Evolutionary conservation across 2,329 filamentous ascomycete species (phyloP).

Genomic region (Aspergillus sp.): DNA sequence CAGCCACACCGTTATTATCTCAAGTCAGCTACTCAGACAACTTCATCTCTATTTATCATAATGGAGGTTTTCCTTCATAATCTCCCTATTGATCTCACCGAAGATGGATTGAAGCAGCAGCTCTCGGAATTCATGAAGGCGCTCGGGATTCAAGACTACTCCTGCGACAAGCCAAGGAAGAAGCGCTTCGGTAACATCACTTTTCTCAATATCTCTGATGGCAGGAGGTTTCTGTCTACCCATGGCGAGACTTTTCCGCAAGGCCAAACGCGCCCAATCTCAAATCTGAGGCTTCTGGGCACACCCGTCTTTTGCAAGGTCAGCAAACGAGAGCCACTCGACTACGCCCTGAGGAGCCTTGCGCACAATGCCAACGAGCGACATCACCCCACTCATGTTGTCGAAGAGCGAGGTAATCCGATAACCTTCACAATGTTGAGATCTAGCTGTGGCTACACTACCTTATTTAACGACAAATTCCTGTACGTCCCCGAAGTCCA

Average conservation of each 20-base stretch:
- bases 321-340: conserved; percentile 45
- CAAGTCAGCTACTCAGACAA: not conserved
- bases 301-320: conserved; percentile 29
- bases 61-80: conserved; percentile 55
- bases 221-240: conserved; percentile 47
- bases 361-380: conserved; percentile 35
- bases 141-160: conserved; percentile 48
- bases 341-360: conserved; percentile 43
- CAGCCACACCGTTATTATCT: not conserved
- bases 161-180: conserved; percentile 49
- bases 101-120: conserved; percentile 46
- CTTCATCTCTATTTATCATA: not conserved
- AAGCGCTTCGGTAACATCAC: conserved; percentile 53
- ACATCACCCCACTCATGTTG: conserved; percentile 13
- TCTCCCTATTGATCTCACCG: conserved; percentile 48
- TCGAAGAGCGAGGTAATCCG: conserved; percentile 23
- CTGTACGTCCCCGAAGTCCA: conserved; percentile 44
- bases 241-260: conserved; percentile 28
- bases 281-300: conserved; percentile 25
- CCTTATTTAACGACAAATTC: conserved; percentile 44
- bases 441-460: conserved; percentile 54
- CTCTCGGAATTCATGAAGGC: conserved; percentile 44
- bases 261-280: conserved; percentile 9
- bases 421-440: conserved; percentile 13
- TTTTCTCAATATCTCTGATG: conserved; percentile 47